Evolutionary conservation across 2,329 filamentous ascomycete genomes (phyloP).

Genomic region (Verticillium zaregamsianum): DNA sequence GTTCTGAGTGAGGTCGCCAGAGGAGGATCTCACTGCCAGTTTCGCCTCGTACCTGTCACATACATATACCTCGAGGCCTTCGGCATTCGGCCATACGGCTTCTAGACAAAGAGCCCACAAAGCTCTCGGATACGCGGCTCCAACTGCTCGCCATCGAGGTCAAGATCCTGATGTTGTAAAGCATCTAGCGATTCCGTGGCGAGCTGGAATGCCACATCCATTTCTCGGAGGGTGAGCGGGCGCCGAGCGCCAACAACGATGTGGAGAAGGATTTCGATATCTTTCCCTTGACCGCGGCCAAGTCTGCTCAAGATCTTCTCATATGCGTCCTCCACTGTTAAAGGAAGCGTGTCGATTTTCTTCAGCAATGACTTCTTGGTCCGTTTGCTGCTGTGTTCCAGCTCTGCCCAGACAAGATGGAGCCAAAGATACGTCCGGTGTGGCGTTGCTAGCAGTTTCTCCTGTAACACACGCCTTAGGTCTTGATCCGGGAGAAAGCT

Average conservation of each 20-base stretch:
- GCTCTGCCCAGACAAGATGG: slow-evolving; percentile 4
- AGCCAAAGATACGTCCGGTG: slow-evolving; percentile 11
- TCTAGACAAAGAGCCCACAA: slow-evolving; percentile 2
- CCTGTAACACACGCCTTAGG: neutral
- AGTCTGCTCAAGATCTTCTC: slow-evolving; percentile 6
- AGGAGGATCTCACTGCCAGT: no score
- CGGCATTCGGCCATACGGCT: no score
- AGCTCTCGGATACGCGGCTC: neutral
- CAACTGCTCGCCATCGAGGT: neutral
- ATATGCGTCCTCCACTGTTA: slow-evolving; percentile 9
- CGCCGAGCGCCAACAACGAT: slow-evolving; percentile 9
- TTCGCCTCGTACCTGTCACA: no score
- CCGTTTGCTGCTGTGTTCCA: slow-evolving; percentile 2
- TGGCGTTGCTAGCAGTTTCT: neutral
- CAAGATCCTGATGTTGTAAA: neutral
- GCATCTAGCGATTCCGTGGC: neutral
- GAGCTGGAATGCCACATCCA: slow-evolving; percentile 6
- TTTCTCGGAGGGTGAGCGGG: slow-evolving; percentile 7
- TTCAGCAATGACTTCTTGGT: slow-evolving; percentile 1
- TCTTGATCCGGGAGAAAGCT: slow-evolving; percentile 1
- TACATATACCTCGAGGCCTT: no score
- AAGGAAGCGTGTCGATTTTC: slow-evolving; percentile 7
- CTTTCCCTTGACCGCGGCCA: neutral
- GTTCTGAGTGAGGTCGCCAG: no score
- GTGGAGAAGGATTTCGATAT: slow-evolving; percentile 4